Percentiles rank a stretch among this genome's conserved stretches.
These are phyloP conservation scores for Erodium texanum DNA, from an alignment of 441 rosid species.

Conservation along the genomic window DNA sequence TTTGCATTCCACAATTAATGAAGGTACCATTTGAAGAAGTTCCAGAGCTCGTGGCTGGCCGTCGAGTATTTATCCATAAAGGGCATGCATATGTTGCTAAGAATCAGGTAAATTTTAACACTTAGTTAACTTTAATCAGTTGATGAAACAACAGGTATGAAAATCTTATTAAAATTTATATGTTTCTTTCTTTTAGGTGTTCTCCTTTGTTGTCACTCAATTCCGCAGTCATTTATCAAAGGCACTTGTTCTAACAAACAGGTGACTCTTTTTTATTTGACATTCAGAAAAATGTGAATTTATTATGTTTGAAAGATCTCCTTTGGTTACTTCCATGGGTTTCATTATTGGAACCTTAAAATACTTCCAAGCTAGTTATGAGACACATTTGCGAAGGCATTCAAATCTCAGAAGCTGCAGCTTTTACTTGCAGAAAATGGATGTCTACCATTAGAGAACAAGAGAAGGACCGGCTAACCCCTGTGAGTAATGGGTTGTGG, in stretches of 20 bases:
- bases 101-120: conserved; percentile 38
- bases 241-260: conserved; percentile 75
- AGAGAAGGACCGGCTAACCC: conserved; percentile 76
- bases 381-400: neutral
- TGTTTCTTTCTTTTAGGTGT: conserved; percentile 31
- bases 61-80: conserved; percentile 56
- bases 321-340: conserved; percentile 7
- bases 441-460: conserved; percentile 60
- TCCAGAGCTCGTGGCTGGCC: conserved; percentile 84
- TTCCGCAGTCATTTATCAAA: conserved; percentile 71
- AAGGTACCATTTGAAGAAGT: conserved; percentile 98
- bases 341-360: conserved; percentile 1
- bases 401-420: neutral
- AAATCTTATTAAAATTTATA: conserved; percentile 9
- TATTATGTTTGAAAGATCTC: neutral
- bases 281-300: conserved; percentile 7
- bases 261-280: conserved; percentile 28
- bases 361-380: neutral
- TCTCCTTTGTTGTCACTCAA: conserved; percentile 67
- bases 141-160: conserved; percentile 6
- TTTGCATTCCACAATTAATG: conserved; percentile 18
- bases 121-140: neutral
- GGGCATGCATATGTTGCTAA: conserved; percentile 77
- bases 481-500: conserved; percentile 41
- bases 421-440: conserved; percentile 63